Base-by-base conservation (phyloP, 441 rosid genomes). In the Capsella rubella region DNA sequence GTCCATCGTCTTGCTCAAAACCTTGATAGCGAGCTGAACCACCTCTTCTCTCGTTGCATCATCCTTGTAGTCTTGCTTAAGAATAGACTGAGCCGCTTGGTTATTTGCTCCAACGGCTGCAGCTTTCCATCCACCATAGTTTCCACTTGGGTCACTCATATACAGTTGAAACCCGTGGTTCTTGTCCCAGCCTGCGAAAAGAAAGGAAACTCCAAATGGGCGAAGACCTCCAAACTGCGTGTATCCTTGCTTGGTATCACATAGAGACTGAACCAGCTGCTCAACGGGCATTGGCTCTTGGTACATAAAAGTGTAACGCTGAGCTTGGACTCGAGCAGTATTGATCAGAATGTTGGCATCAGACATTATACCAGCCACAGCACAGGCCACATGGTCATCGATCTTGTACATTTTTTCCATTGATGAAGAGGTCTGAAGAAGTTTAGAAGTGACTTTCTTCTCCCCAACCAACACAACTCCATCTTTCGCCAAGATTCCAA, bases 391-490 rank as follows among this genome's bases (percentile, higher is more conserved):
- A 68, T 93, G 96, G 73, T 91, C 97, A 34, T 93, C 98, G 12
- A 93, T 93, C 88, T 93, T 93, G 89, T 93, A 93, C 97, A 93
- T 93, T 78, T 93, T 93, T 79, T 93, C 95, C 0, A 90, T 85
- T 10, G 98, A 93, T 8, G 91, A 87, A 53, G 97, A 90, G 61
- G 94, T 91, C 43, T 91, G 95, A 43, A 93, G 87, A 69, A 93
- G 97, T 54, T 93, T 89, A 12, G 95, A 91, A 5, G 98, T 93
- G 16, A 93, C 97, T 85, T 93, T 93, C 87, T 91, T 93, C 78
- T 93, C 98, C 6, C 97, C 98, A 42, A 89, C 78, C 79, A 91
- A 76, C 69, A 93, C 90, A 14, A 89, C 96, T 8, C 96, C 93
- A 45, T 93, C 98, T 83, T 89, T 89, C 0, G 98, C 79, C 13